Percentiles rank a stretch among this genome's conserved stretches.
These are phyloP conservation scores for Penicillium sp. DNA, from an alignment of 2,329 filamentous ascomycete species.

Conservation along the genomic window DNA sequence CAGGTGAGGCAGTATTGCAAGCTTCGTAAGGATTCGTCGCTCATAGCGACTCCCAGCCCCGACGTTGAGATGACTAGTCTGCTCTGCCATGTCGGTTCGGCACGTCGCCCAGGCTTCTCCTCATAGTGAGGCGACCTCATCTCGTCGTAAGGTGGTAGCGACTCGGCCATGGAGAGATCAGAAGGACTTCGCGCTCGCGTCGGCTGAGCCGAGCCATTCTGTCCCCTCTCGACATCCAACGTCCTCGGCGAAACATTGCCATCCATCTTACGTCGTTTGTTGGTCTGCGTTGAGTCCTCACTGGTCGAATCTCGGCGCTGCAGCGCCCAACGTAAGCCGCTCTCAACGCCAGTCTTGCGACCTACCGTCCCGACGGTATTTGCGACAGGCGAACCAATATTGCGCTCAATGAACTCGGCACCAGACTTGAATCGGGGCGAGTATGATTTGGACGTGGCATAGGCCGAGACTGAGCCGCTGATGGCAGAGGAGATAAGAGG, in stretches of 20 bases:
- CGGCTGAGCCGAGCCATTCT: conserved; percentile 18
- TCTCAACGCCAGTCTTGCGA: conserved; percentile 83
- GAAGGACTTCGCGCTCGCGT: conserved; percentile 57
- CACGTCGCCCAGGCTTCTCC: conserved; percentile 32
- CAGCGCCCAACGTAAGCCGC: conserved; percentile 81
- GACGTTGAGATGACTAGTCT: conserved; percentile 88
- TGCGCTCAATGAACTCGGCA: conserved; percentile 87
- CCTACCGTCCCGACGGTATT: conserved; percentile 84
- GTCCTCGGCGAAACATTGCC: conserved; percentile 33
- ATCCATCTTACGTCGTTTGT: conserved; percentile 48
- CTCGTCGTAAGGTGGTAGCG: conserved; percentile 81
- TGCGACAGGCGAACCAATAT: conserved; percentile 76
- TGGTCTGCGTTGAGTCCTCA: conserved; percentile 33
- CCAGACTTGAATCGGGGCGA: conserved; percentile 86
- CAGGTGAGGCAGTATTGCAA: conserved; percentile 82
- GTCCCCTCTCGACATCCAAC: conserved; percentile 52
- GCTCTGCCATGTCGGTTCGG: conserved; percentile 67
- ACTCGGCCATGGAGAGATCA: conserved; percentile 69
- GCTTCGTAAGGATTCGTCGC: conserved; percentile 79
- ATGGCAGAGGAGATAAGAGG: conserved; percentile 84
- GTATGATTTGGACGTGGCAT: conserved; percentile 85
- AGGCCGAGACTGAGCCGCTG: conserved; percentile 79
- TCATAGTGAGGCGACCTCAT: conserved; percentile 73
- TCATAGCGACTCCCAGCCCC: conserved; percentile 87
- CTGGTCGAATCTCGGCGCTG: conserved; percentile 41